Percentiles rank a stretch among this genome's conserved stretches.
phyloP scores from a whole-genome alignment of 2,329 filamentous ascomycete species.

The Calonectria naviculata region DNA sequence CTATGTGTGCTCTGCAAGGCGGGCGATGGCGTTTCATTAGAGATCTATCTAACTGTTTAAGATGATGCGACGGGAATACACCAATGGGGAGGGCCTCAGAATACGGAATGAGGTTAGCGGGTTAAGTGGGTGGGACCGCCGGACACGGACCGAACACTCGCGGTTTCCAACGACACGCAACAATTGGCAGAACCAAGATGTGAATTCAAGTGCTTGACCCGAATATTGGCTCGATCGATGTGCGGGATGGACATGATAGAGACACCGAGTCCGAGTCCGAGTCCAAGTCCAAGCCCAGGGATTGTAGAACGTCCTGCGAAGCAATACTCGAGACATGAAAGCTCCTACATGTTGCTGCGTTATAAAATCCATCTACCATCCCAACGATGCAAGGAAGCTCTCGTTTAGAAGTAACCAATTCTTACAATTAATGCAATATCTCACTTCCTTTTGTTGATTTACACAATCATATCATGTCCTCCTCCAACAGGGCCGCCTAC shows the following conservation, averaged over 20 bases:
- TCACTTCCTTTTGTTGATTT: not conserved
- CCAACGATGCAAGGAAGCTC: not conserved
- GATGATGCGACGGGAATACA: not conserved
- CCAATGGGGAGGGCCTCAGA: conserved; percentile 19
- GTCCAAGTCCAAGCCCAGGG: not conserved
- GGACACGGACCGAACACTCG: not conserved
- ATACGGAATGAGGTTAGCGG: conserved; percentile 24
- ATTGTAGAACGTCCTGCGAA: not conserved
- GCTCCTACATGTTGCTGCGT: not conserved
- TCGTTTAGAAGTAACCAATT: conserved; percentile 7
- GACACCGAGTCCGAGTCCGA: conserved; percentile 1
- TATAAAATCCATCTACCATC: not conserved
- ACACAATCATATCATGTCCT: not conserved
- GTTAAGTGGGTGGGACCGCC: not conserved
- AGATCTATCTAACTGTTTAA: not conserved
- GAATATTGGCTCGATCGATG: not conserved
- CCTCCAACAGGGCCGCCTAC: not conserved
- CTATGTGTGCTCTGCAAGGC: not conserved
- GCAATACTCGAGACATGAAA: not conserved
- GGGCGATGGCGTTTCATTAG: conserved; percentile 2
- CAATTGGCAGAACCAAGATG: not conserved
- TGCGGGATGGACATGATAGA: not conserved
- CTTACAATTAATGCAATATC: conserved; percentile 6
- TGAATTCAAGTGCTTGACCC: not conserved
- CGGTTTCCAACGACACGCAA: not conserved